A percentile compares a stretch with the other conserved stretches of the same genome.
These are phyloP conservation scores for Penicillium decumbens DNA, from an alignment of 2,329 filamentous ascomycete species.

Conservation along the genomic window DNA sequence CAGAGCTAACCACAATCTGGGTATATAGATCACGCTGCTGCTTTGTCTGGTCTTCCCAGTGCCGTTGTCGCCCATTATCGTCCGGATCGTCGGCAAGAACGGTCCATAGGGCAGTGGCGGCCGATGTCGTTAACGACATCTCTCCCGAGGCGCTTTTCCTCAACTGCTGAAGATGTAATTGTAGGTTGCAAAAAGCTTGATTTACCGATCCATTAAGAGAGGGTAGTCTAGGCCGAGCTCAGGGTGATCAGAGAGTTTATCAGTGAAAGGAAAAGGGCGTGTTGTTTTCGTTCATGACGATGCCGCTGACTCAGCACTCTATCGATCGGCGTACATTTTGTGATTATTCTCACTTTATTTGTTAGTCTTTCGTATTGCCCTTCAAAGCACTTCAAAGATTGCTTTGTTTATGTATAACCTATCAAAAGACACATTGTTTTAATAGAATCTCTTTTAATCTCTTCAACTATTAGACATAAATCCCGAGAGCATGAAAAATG, in stretches of 20 bases:
- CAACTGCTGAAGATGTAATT: neutral
- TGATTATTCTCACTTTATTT: too few relatives aligned
- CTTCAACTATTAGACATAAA: too few relatives aligned
- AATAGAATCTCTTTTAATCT: too few relatives aligned
- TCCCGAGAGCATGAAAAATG: too few relatives aligned
- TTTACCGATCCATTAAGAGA: conserved; percentile 1
- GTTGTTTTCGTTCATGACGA: conserved; percentile 6
- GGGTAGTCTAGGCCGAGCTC: neutral
- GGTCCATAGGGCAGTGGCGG: conserved; percentile 21
- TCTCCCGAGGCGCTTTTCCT: neutral
- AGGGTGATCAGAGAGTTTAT: neutral
- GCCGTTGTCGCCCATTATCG: conserved; percentile 13
- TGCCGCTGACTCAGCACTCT: neutral
- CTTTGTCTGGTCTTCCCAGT: conserved; percentile 31
- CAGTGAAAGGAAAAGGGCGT: neutral
- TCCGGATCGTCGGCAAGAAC: conserved; percentile 18
- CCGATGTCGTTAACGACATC: conserved; percentile 33
- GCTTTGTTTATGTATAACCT: too few relatives aligned
- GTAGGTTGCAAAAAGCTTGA: neutral
- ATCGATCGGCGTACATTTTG: too few relatives aligned
- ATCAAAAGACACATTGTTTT: too few relatives aligned
- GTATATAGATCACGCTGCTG: conserved; percentile 41
- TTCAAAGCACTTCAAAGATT: too few relatives aligned
- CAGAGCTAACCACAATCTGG: conserved; percentile 43
- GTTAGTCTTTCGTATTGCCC: too few relatives aligned